Evolutionary conservation across 768 basidiomycete genomes (phyloP).

Genomic region (Roridomyces roridus): DNA sequence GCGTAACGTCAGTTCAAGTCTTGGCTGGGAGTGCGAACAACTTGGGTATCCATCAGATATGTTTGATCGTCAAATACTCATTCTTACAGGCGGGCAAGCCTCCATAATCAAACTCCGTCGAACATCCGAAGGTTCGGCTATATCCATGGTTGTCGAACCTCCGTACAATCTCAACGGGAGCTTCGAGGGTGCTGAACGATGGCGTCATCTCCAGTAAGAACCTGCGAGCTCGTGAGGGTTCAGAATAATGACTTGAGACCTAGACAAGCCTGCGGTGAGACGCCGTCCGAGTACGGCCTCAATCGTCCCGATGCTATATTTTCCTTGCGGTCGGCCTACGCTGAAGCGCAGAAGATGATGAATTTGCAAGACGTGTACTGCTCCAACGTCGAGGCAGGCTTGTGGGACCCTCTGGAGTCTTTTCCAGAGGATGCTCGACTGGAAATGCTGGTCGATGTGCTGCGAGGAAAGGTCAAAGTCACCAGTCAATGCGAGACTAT

Average conservation of each 20-base stretch:
- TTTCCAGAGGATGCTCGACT: conserved; percentile 80
- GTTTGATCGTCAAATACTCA: neutral
- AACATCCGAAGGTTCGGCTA: conserved; percentile 75
- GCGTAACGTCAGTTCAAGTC: conserved; percentile 85
- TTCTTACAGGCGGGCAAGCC: conserved; percentile 76
- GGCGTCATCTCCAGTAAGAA: conserved; percentile 83
- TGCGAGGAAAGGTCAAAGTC: conserved; percentile 88
- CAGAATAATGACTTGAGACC: conserved; percentile 10
- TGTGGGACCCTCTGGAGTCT: conserved; percentile 44
- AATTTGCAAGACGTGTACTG: conserved; percentile 77
- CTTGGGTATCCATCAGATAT: conserved; percentile 57
- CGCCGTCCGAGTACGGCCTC: conserved; percentile 46
- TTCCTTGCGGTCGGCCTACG: conserved; percentile 81
- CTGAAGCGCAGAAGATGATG: conserved; percentile 72
- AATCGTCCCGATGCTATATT: conserved; percentile 82
- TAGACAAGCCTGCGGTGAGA: conserved; percentile 71
- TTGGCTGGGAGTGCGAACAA: conserved; percentile 80
- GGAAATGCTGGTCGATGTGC: conserved; percentile 82
- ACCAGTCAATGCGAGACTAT: conserved; percentile 75
- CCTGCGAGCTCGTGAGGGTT: too few species aligned
- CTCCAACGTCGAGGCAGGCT: conserved; percentile 56
- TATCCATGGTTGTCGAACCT: conserved; percentile 86
- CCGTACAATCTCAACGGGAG: conserved; percentile 67
- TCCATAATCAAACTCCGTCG: conserved; percentile 86
- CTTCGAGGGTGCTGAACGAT: conserved; percentile 54